Base-by-base conservation (phyloP, 352 stramenopile species). In the Globisporangium mamillatum region DNA sequence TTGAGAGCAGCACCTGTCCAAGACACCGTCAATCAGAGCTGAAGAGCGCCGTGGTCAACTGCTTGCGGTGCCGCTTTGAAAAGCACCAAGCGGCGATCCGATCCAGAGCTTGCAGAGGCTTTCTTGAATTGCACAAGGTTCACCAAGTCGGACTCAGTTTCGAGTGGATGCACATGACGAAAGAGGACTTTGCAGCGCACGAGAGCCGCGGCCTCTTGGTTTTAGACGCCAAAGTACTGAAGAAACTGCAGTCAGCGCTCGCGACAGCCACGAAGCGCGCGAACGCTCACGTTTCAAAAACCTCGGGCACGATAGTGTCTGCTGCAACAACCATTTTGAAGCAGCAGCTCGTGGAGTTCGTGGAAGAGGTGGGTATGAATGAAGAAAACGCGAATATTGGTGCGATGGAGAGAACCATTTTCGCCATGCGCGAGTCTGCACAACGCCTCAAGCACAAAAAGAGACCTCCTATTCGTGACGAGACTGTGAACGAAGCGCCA, bases 151-250 rank as follows among this genome's bases (percentile, higher is more conserved):
- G 36, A 10, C 22, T 71, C 36, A 48, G 60, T 4, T 18, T 63
- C 0, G 84, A 92, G 24, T 90, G 84, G 84, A 72, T 86, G 54
- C 64, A 70, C 14, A 88, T 90, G 79, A 81, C 69, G 6, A 67
- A 70, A 5, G 81, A 92, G 58, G 84, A 92, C 63, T 78, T 72
- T 70, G 3, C 38, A 29, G 70, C 81, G 0, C 74, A 79, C 24
- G 75, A 82, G 44, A 59, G 76, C 32, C 75, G 81, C 9, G 84
- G 81, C 2, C 20, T 85, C 3, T 61, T 92, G 32, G 66, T 80
- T 9, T 44, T 92, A 9, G 79, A 90, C 55, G 46, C 18, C 1
- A 83, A 72, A 18, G 63, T 72, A 4, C n/a, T 91, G 1, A 69
- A 10, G 22, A 72, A 74, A 2, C 34, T 88, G 5, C 64, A 74